Conservation (phyloP, 495 filamentous ascomycete species). For the Letharia columbiana region DNA sequence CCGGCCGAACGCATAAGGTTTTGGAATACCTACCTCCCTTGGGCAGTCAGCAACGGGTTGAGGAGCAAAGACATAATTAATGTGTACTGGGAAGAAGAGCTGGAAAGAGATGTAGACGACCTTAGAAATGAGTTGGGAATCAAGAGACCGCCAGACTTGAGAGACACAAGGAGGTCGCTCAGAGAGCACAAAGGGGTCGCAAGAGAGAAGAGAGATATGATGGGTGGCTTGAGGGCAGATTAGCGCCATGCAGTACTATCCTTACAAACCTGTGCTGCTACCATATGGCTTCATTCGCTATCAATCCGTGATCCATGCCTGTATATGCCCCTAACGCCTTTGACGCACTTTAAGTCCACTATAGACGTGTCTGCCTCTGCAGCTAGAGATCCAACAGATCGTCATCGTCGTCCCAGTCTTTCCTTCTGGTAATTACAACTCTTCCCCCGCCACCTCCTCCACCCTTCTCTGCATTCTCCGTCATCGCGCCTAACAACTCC, state of each 20-base stretch:
- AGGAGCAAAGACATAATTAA: constrained; percentile 77
- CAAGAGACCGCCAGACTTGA: constrained; percentile 82
- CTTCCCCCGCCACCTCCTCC: constrained; percentile 45
- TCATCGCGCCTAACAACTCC: constrained; percentile 74
- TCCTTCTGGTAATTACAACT: constrained; percentile 76
- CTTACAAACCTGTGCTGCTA: neutral
- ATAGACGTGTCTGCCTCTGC: neutral
- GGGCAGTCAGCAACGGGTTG: constrained; percentile 80
- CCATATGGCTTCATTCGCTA: neutral
- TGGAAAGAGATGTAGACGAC: constrained; percentile 75
- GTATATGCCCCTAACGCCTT: constrained; percentile 10
- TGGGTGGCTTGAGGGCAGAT: constrained; percentile 21
- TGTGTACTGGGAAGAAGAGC: constrained; percentile 95
- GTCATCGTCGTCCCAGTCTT: constrained; percentile 81
- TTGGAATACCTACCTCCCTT: constrained; percentile 68
- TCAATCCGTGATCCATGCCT: neutral
- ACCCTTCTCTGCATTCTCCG: constrained; percentile 51
- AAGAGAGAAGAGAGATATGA: constrained; percentile 40
- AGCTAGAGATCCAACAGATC: constrained; percentile 58
- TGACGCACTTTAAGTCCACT: neutral
- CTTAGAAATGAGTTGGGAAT: constrained; percentile 67
- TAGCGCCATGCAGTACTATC: constrained; percentile 12
- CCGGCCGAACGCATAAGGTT: constrained; percentile 64
- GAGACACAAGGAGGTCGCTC: constrained; percentile 63
- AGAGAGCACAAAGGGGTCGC: constrained; percentile 58